Evolutionary conservation across 2,329 filamentous ascomycete species (phyloP).

Genomic region (Ambrosiella cleistominuta): DNA sequence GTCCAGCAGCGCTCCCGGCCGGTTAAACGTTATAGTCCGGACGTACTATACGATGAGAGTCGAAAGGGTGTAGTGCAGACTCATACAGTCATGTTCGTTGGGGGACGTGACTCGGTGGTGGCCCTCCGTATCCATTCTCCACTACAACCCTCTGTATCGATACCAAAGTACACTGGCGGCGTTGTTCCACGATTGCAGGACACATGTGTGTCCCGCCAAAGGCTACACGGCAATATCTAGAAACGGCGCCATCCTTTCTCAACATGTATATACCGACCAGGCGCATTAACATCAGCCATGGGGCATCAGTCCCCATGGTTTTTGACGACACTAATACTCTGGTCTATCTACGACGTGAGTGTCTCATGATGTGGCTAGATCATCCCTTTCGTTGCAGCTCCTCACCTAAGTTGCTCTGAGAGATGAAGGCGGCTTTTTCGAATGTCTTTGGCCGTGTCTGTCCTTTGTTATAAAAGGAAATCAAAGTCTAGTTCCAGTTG

Average conservation of each 20-base stretch:
- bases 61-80: background rate
- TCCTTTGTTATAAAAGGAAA: slow-evolving; percentile 53
- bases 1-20: background rate
- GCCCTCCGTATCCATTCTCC: background rate
- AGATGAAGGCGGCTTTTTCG: slow-evolving; percentile 53
- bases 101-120: background rate
- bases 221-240: slow-evolving; percentile 13
- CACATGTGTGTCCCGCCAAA: background rate
- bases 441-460: slow-evolving; percentile 75
- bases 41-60: background rate
- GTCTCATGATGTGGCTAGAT: slow-evolving; percentile 15
- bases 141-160: slow-evolving; percentile 18
- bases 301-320: slow-evolving; percentile 25
- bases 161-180: background rate
- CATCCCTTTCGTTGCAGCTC: slow-evolving; percentile 22
- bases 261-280: slow-evolving; percentile 33
- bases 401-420: slow-evolving; percentile 10
- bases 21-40: background rate
- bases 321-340: slow-evolving; percentile 30
- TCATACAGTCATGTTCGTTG: background rate
- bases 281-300: slow-evolving; percentile 37
- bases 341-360: slow-evolving; percentile 17
- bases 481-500: slow-evolving; percentile 88
- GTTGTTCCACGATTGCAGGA: background rate
- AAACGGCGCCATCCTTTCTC: background rate